Base-by-base conservation (phyloP, 1,284 basidiomycete species). In the Cryptococcus sp. region DNA sequence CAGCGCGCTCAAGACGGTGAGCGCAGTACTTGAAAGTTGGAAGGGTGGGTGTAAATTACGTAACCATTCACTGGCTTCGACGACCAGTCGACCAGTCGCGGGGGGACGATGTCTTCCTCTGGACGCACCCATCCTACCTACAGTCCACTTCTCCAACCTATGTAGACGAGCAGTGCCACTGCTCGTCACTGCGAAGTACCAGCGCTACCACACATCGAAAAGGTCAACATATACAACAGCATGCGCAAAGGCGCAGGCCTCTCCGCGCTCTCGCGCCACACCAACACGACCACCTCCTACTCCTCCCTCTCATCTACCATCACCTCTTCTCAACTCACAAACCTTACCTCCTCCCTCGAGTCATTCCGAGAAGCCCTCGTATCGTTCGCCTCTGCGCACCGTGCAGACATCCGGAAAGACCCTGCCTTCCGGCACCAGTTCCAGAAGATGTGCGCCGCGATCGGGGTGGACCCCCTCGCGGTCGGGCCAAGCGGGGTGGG, bases 381-480 rank as follows among this genome's bases (percentile, higher is more conserved):
- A 8, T 81, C 82, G 57, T 98, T 98, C 70, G 91, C 94, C 0
- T 80, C 83, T 5, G 84, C 83, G 12, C 94, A 98, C 73, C 85
- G 91, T 21, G 83, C 87, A 46, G 86, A 89, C 57, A 98, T 99
- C 70, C 83, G 85, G 57, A 82, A 82, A 55, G 90, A 97, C 69
- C 90, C 96, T 1, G 82, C 83, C 2, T 95, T 98, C 72, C 83
- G 95, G 2, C 88, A 89, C 80, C 88, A 87, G 15, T 98, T 98
- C 77, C 91, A 94, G 67, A 87, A 90, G 59, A 97, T 98, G 92
- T 99, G 96, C 73, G 84, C 88, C 1, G 87, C 87, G 15, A 89
- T 99, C 55, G 93, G 92, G 28, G 91, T 99, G 18, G 96, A 98
- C 73, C 95, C 96, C 0, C 83, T 98, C 18, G 88, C 89, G 1